Evolutionary conservation across 164 flowering plant species (phyloP).

Genomic region (Saururus chinensis): DNA sequence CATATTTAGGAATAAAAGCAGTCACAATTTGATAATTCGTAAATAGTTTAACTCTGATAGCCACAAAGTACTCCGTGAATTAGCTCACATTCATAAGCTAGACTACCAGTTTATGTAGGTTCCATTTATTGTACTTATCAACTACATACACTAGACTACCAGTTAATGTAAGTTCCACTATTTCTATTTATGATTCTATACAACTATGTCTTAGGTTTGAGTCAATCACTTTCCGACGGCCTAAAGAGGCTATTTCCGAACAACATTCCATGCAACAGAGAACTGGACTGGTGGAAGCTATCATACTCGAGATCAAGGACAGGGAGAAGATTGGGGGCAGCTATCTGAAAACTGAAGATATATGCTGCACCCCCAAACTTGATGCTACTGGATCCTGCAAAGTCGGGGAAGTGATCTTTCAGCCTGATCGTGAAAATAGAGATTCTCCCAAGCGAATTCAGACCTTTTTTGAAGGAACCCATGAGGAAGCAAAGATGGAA

Average conservation of each 20-base stretch:
- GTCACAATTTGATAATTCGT: no score
- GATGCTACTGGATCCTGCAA: constrained; percentile 39
- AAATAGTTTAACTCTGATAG: no score
- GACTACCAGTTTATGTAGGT: no score
- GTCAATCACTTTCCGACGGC: constrained; percentile 46
- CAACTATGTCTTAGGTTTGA: constrained; percentile 52
- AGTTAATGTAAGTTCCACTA: no score
- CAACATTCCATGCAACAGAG: constrained; percentile 42
- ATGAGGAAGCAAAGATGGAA: constrained; percentile 36
- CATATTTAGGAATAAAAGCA: no score
- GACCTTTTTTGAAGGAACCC: constrained; percentile 45
- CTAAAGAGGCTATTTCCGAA: constrained; percentile 40
- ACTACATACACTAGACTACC: no score
- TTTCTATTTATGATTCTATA: background rate
- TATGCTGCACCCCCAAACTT: constrained; percentile 57
- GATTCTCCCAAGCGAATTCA: constrained; percentile 57
- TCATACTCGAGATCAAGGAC: constrained; percentile 66
- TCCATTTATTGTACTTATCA: no score
- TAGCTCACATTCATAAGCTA: no score
- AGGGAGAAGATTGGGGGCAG: constrained; percentile 65
- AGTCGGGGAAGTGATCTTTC: constrained; percentile 65
- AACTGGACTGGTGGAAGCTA: constrained; percentile 70
- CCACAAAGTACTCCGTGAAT: no score
- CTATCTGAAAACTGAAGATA: constrained; percentile 25
- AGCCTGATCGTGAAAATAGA: constrained; percentile 30